These are phyloP conservation scores for Yamadazyma mexicana DNA, from an alignment of 1,139 yeast genomes.

Conservation along the genomic window DNA sequence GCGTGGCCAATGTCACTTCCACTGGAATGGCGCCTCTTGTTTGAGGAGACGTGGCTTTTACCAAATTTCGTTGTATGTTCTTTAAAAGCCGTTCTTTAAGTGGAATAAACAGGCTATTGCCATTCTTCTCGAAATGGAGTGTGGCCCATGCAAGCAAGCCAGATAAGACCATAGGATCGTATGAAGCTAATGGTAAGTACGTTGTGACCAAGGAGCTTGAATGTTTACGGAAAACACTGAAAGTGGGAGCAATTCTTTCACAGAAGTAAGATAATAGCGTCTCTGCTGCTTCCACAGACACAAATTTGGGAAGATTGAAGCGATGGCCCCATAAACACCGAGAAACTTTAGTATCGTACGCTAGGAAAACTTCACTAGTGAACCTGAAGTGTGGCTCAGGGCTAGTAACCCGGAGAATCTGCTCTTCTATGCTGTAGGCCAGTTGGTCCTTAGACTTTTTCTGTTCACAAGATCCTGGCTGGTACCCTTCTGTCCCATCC, in stretches of 20 bases:
- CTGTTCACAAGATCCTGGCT: too few species aligned
- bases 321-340: conserved; percentile 5
- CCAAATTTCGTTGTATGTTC: conserved; percentile 5
- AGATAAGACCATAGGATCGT: conserved; percentile 8
- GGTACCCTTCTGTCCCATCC: too few species aligned
- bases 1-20: conserved; percentile 9
- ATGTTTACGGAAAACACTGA: conserved; percentile 8
- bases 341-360: background rate
- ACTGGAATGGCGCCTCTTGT: background rate
- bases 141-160: conserved; percentile 10
- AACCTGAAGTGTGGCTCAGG: too few species aligned
- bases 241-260: conserved; percentile 10
- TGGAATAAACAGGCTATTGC: conserved; percentile 2
- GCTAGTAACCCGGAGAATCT: too few species aligned
- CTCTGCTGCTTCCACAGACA: conserved; percentile 9
- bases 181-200: conserved; percentile 11
- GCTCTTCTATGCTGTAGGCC: too few species aligned
- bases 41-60: background rate
- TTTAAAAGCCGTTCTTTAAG: conserved; percentile 7
- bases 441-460: too few species aligned
- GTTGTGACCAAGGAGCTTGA: conserved; percentile 10
- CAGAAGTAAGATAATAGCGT: conserved; percentile 8
- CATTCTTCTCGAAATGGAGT: conserved; percentile 10
- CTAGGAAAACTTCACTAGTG: too few species aligned
- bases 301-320: conserved; percentile 8